A percentile compares a stretch with the other conserved stretches of the same genome.
These are phyloP conservation scores for Silene latifolia DNA, from an alignment of 148 eudicot species.

Conservation along the genomic window DNA sequence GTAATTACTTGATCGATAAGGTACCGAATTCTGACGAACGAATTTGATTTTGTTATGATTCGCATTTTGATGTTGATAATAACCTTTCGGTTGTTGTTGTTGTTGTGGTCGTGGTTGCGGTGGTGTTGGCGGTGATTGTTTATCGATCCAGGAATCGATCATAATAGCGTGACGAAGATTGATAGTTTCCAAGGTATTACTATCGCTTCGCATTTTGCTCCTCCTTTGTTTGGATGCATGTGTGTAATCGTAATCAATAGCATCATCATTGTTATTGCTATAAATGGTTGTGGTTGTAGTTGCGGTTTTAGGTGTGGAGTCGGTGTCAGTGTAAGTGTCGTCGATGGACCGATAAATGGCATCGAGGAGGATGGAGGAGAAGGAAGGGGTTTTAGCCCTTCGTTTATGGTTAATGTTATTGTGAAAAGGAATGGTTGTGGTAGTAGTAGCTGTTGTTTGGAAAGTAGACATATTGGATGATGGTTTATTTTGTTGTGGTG, in stretches of 20 bases:
- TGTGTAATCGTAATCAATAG: background rate
- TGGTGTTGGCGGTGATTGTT: constrained; percentile 12
- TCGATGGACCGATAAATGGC: constrained; percentile 64
- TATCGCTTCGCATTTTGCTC: constrained; percentile 17
- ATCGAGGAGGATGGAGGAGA: constrained; percentile 73
- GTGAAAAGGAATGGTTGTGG: background rate
- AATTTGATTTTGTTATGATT: constrained; percentile 10
- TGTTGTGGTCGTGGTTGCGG: constrained; percentile 1
- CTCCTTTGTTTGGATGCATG: constrained; percentile 18
- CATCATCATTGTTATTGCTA: too few species aligned
- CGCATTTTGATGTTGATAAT: background rate
- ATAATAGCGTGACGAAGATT: constrained; percentile 59
- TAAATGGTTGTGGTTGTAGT: background rate
- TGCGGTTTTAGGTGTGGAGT: constrained; percentile 9
- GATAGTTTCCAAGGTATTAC: constrained; percentile 31
- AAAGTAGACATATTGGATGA: constrained; percentile 12
- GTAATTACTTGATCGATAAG: background rate
- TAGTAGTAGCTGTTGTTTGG: background rate
- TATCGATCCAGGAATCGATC: constrained; percentile 64
- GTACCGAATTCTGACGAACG: constrained; percentile 29
- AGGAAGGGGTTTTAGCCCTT: constrained; percentile 48
- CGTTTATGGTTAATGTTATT: constrained; percentile 10
- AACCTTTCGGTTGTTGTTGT: background rate
- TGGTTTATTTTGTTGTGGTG: background rate
- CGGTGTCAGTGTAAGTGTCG: constrained; percentile 10